Base-by-base conservation (phyloP, 225 moss, liverwort and hornwort species). In the Rhytidiadelphus loreus region DNA sequence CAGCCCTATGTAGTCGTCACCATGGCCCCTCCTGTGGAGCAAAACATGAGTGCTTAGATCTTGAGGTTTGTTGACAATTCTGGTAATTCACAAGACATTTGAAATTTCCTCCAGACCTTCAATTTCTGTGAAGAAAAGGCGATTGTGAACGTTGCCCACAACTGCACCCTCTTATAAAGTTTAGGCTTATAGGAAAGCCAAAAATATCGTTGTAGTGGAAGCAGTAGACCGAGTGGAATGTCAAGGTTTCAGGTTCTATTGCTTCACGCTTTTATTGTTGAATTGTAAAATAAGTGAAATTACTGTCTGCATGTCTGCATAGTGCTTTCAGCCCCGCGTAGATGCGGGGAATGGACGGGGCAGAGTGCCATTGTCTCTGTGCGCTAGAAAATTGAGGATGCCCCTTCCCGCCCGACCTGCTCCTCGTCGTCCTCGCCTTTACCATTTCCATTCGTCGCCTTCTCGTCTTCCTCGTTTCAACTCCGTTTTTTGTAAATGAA, bases 11-110 rank as follows among this genome's bases (percentile, higher is more conserved):
- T 89, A 52, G 84, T 91, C 72, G 83, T 91, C 65, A 84, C 93
- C 80, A 91, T 94, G 89, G 91, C 91, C 61, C 94, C 97, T 61
- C 93, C 94, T n/a, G 77, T 79, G 84, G 93, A 94, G 79, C 94
- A 95, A 80, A 88, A 75, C 85, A 95, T 95, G 95, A 89, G 80
- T 17, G 87, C 92, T 60, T 91, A 92, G 65, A 76, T 69, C 32
- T 39, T 44, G 62, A 56, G n/a, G 81, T 12, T 78, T 26, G 8
- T 58, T 70, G 85, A 57, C 30, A 22, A 70, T 50, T 87, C 46
- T 89, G 62, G 41, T 68, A 60, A 69, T 61, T 59, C 21, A 10
- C 30, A 69, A 63, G 24, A 62, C 62, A 83, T 53, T 78, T 44
- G n/a, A 70, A 44, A 30, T 52, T 66, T 46, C 13, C 26, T 66